A percentile compares a stretch with the other conserved stretches of the same genome.
Evolutionary conservation across 768 basidiomycete genomes (phyloP).

Genomic region (Thelephora aurantiotincta): DNA sequence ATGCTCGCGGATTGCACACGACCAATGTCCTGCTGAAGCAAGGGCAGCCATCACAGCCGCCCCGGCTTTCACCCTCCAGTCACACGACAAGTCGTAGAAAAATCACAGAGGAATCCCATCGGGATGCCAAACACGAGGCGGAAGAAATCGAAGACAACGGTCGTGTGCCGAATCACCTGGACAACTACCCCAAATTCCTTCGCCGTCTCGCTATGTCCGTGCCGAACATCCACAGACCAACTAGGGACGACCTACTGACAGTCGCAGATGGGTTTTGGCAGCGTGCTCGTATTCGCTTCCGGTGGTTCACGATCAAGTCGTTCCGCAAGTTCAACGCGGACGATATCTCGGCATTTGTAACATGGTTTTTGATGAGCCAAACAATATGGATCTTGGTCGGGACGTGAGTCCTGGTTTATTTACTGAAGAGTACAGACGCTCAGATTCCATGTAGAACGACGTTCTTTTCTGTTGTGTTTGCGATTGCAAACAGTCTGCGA

Average conservation of each 20-base stretch:
- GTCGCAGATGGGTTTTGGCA: conserved; percentile 88
- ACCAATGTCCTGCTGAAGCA: neutral
- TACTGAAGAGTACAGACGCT: conserved; percentile 3
- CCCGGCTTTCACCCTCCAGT: conserved; percentile 1
- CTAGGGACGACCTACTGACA: conserved; percentile 77
- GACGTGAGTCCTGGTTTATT: conserved; percentile 42
- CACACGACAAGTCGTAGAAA: neutral
- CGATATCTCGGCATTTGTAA: conserved; percentile 91
- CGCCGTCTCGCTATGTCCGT: conserved; percentile 65
- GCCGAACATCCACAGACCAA: conserved; percentile 67
- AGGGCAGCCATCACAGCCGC: neutral
- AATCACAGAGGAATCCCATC: no score
- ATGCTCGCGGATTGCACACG: no score
- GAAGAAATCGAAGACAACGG: neutral
- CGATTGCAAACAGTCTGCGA: conserved; percentile 74
- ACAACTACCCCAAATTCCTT: conserved; percentile 73
- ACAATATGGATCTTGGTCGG: conserved; percentile 92
- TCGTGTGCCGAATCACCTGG: conserved; percentile 18
- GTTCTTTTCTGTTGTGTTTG: conserved; percentile 89
- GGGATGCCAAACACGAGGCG: neutral
- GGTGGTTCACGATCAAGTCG: conserved; percentile 92
- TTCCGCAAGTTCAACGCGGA: conserved; percentile 94
- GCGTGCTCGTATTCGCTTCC: conserved; percentile 79
- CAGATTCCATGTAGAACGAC: conserved; percentile 47
- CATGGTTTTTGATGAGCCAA: conserved; percentile 93